Conservation (phyloP, 129 eudicot species). For the Logfia minima region DNA sequence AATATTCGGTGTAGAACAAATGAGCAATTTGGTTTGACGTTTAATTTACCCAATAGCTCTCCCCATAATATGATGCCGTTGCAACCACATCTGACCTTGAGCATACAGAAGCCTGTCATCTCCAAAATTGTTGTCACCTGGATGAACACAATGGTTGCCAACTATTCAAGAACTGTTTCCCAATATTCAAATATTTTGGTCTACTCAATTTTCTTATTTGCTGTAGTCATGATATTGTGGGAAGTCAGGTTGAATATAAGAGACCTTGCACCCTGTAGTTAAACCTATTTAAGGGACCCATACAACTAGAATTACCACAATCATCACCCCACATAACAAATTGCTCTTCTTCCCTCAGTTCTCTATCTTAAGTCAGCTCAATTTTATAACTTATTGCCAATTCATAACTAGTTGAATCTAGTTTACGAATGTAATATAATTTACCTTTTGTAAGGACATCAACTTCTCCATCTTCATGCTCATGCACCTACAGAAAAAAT, state of each 20-base stretch:
- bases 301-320: background rate
- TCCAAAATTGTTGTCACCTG: constrained; percentile 94
- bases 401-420: constrained; percentile 12
- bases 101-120: constrained; percentile 97
- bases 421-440: background rate
- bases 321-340: background rate
- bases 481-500: constrained; percentile 70
- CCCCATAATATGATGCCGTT: constrained; percentile 95
- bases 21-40: background rate
- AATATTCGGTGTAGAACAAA: background rate
- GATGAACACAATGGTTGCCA: constrained; percentile 22
- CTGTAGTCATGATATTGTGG: background rate
- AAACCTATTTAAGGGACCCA: background rate
- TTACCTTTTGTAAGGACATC: constrained; percentile 96
- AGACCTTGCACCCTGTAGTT: background rate
- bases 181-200: background rate
- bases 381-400: background rate
- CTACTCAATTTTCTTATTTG: background rate
- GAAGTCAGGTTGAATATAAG: background rate
- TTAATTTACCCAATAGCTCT: constrained; percentile 90
- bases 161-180: background rate
- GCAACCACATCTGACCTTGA: constrained; percentile 89
- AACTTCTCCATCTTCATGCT: constrained; percentile 85
- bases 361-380: background rate
- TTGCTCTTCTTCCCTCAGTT: background rate